Percentiles rank a stretch among this genome's conserved stretches.
These are phyloP conservation scores for Artemisia tridentata DNA, from an alignment of 129 eudicot genomes.

Conservation along the genomic window DNA sequence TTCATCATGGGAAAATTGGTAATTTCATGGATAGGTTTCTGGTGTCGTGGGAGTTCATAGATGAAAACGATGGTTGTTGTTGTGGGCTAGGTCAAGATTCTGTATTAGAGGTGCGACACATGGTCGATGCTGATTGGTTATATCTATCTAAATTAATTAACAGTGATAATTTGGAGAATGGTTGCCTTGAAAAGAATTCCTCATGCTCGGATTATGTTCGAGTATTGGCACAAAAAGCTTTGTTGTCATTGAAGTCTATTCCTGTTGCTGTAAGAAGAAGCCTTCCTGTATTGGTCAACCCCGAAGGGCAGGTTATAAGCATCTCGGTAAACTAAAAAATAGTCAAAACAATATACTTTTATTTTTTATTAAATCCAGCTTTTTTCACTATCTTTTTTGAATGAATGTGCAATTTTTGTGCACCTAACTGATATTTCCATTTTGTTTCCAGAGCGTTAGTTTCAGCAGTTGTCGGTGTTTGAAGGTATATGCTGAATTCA, in stretches of 20 bases:
- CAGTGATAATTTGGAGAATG: slow-evolving; percentile 26
- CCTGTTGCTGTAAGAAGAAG: slow-evolving; percentile 92
- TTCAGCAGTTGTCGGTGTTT: slow-evolving; percentile 60
- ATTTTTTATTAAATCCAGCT: background rate
- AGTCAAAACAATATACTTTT: background rate
- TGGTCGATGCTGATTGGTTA: slow-evolving; percentile 88
- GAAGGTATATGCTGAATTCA: slow-evolving; percentile 52
- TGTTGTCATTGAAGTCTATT: slow-evolving; percentile 53
- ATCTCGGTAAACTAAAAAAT: slow-evolving; percentile 51
- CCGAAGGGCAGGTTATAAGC: slow-evolving; percentile 51
- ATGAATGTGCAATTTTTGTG: background rate
- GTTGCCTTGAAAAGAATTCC: background rate
- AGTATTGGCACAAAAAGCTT: slow-evolving; percentile 51
- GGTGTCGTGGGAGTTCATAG: slow-evolving; percentile 51
- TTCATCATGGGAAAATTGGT: slow-evolving; percentile 57
- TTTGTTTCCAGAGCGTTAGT: slow-evolving; percentile 48
- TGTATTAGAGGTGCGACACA: slow-evolving; percentile 59
- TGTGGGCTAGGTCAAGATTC: slow-evolving; percentile 40
- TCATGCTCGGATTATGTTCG: slow-evolving; percentile 29
- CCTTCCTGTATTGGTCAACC: slow-evolving; percentile 67
- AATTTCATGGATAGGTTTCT: slow-evolving; percentile 79
- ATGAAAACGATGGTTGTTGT: slow-evolving; percentile 20
- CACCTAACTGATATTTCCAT: background rate
- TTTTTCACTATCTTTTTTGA: background rate
- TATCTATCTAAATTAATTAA: slow-evolving; percentile 62